Percentiles rank a stretch among this genome's conserved stretches.
phyloP scores from a whole-genome alignment of 495 filamentous ascomycete species.

The Xylaria intraflava region DNA sequence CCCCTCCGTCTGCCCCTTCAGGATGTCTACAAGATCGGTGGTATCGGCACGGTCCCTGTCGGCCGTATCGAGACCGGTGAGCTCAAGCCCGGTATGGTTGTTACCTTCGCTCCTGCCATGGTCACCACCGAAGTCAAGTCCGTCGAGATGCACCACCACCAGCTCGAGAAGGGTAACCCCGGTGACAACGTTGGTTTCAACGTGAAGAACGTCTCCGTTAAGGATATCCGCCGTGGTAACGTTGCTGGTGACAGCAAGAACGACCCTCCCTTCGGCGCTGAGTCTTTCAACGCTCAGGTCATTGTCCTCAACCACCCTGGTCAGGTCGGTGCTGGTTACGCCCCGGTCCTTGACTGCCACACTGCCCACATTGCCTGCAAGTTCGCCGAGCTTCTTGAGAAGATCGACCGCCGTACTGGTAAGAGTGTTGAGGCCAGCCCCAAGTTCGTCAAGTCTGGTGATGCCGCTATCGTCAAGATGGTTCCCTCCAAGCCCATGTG shows the following conservation, averaged over 20 bases:
- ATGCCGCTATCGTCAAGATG: conserved; percentile 99
- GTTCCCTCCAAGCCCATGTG: conserved; percentile 99
- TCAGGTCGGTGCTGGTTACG: conserved; percentile 98
- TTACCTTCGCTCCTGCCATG: conserved; percentile 92
- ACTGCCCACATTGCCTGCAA: conserved; percentile 99
- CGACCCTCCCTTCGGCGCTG: conserved; percentile 83
- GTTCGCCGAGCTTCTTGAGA: conserved; percentile 96
- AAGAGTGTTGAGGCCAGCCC: conserved; percentile 86
- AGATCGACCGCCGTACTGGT: conserved; percentile 99
- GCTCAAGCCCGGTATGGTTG: conserved; percentile 97
- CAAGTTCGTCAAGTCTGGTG: conserved; percentile 99
- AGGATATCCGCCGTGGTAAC: conserved; percentile 99
- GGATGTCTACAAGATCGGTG: conserved; percentile 99
- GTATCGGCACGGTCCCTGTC: conserved; percentile 99
- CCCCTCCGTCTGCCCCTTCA: conserved; percentile 99
- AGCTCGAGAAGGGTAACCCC: conserved; percentile 90
- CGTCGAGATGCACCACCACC: conserved; percentile 99
- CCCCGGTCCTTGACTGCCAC: conserved; percentile 98
- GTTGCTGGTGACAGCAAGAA: conserved; percentile 99
- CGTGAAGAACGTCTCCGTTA: conserved; percentile 99
- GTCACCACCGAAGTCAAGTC: conserved; percentile 99
- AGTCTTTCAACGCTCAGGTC: conserved; percentile 98
- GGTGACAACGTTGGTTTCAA: conserved; percentile 99
- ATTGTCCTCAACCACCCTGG: conserved; percentile 99
- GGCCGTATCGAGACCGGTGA: conserved; percentile 99